Evolutionary conservation across 768 basidiomycete genomes (phyloP).

Genomic region (Suillus plorans): DNA sequence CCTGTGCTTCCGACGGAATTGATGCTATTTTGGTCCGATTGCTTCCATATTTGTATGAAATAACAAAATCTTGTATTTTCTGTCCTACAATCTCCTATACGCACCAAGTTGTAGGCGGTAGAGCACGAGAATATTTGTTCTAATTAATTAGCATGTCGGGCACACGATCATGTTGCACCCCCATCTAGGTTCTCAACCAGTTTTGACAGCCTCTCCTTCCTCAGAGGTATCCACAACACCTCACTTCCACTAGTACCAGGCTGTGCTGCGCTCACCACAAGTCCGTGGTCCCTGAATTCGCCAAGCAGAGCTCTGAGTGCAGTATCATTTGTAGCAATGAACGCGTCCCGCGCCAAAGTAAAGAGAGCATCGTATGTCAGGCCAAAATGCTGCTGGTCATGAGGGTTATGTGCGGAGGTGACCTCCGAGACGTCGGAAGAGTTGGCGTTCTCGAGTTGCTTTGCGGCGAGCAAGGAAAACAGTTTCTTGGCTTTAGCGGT

Average conservation of each 20-base stretch:
- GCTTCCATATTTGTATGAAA: not conserved
- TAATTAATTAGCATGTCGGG: not conserved
- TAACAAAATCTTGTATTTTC: not conserved
- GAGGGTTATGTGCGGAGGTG: constrained; percentile 8
- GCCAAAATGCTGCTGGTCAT: constrained; percentile 51
- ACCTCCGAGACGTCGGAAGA: constrained; percentile 10
- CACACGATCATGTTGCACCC: not conserved
- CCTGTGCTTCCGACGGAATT: not conserved
- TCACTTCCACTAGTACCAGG: constrained; percentile 49
- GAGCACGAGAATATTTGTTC: not conserved
- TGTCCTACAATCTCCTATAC: not conserved
- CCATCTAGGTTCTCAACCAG: constrained; percentile 37
- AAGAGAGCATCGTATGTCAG: constrained; percentile 70
- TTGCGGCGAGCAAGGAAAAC: constrained; percentile 67
- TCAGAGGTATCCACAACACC: constrained; percentile 84
- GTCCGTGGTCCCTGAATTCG: constrained; percentile 89
- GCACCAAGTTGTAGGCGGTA: too few relatives aligned
- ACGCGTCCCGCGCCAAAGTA: constrained; percentile 72
- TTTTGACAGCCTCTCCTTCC: constrained; percentile 66
- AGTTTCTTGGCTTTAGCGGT: constrained; percentile 84
- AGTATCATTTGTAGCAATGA: constrained; percentile 87
- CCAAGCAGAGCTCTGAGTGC: constrained; percentile 78
- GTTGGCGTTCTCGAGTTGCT: constrained; percentile 64
- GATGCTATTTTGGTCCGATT: not conserved
- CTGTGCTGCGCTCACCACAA: constrained; percentile 59